phyloP scores from a whole-genome alignment of 2,329 filamentous ascomycete species.

The Monilinia fructigena region DNA sequence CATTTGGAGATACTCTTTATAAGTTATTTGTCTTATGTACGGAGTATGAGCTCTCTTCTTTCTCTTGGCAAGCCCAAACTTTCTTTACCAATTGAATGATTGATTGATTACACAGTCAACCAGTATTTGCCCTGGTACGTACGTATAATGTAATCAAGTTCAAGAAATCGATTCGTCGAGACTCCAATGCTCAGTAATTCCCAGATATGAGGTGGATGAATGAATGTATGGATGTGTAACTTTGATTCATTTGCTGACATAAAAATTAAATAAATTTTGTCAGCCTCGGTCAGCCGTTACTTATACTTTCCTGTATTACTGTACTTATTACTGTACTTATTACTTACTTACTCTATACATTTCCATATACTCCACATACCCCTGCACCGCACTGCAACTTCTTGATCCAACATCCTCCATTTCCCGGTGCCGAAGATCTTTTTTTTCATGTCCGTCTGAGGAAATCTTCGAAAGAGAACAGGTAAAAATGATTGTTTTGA shows the following conservation, averaged over 20 bases:
- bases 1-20: conserved; percentile 9
- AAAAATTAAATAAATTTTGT: conserved; percentile 24
- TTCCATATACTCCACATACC: too few relatives aligned
- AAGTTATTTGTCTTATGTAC: not conserved
- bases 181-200: too few relatives aligned
- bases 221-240: too few relatives aligned
- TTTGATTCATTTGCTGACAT: conserved; percentile 26
- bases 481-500: not conserved
- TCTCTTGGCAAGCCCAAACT: not conserved
- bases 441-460: not conserved
- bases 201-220: not conserved
- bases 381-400: too few relatives aligned
- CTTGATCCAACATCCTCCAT: not conserved
- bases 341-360: too few relatives aligned
- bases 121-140: too few relatives aligned
- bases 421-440: conserved; percentile 2
- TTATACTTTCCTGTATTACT: not conserved
- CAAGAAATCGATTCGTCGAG: not conserved
- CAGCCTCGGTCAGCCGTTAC: conserved; percentile 23
- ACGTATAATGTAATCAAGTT: not conserved
- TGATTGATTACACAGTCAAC: not conserved
- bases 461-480: not conserved
- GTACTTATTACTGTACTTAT: too few relatives aligned
- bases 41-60: not conserved
- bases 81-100: not conserved